A percentile compares a stretch with the other conserved stretches of the same genome.
Conservation (phyloP, 2,329 filamentous ascomycete species). For the Colletotrichum paranaense region DNA sequence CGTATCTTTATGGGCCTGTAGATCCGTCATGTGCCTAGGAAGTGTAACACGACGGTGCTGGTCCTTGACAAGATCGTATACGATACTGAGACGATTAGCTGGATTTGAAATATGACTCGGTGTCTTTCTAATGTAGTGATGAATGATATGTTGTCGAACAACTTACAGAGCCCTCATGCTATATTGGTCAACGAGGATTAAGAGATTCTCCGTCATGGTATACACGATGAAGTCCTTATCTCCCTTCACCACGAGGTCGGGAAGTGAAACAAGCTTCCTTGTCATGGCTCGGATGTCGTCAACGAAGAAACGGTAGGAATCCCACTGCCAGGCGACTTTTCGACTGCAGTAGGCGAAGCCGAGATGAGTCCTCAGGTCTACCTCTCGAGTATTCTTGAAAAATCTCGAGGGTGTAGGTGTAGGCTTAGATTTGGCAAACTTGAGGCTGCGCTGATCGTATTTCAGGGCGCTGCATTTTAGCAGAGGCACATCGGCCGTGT, state of each 20-base stretch:
- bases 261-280: neutral
- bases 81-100: neutral
- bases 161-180: conserved; percentile 1
- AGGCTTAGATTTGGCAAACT: neutral
- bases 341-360: conserved; percentile 5
- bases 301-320: conserved; percentile 10
- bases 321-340: conserved; percentile 10
- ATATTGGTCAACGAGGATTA: neutral
- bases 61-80: conserved; percentile 6
- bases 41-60: conserved; percentile 7
- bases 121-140: neutral
- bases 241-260: conserved; percentile 12
- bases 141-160: neutral
- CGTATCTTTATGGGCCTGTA: neutral
- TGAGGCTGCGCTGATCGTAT: neutral
- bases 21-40: neutral
- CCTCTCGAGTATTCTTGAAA: neutral
- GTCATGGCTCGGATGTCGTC: conserved; percentile 19
- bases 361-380: too few relatives aligned
- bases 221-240: neutral
- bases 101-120: neutral
- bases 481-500: neutral
- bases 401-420: neutral
- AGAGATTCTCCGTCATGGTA: neutral
- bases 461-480: neutral